These are phyloP conservation scores for Fraxinus paxiana DNA, from an alignment of 305 asterid genomes.

Conservation along the genomic window DNA sequence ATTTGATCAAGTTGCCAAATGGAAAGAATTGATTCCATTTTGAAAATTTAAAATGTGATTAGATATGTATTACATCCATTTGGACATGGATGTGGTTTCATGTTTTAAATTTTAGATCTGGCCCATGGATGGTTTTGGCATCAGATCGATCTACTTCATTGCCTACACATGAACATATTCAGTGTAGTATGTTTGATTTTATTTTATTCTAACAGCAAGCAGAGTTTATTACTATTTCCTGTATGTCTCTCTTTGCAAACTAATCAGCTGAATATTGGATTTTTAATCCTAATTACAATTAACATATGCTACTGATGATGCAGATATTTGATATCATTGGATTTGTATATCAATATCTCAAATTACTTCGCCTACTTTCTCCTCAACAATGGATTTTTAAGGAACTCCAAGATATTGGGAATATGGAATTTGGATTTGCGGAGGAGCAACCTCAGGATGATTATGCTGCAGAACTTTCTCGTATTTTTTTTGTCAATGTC, in stretches of 20 bases:
- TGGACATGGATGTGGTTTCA: neutral
- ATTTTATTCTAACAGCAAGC: neutral
- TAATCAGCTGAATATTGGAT: slow-evolving; percentile 1
- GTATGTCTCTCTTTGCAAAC: neutral
- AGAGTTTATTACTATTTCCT: neutral
- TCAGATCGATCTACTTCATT: neutral
- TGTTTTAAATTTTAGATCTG: neutral
- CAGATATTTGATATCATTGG: slow-evolving; percentile 81
- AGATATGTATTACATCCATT: neutral
- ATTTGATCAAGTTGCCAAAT: neutral
- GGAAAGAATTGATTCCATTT: neutral
- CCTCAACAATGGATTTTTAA: slow-evolving; percentile 94
- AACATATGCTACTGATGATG: slow-evolving; percentile 29
- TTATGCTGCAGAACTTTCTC: slow-evolving; percentile 95
- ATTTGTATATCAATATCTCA: slow-evolving; percentile 81
- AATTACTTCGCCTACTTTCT: slow-evolving; percentile 62
- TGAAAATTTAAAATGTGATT: neutral
- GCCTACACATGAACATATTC: slow-evolving; percentile 8
- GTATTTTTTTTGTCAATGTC: slow-evolving; percentile 34
- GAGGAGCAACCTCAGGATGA: slow-evolving; percentile 98
- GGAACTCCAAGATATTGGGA: slow-evolving; percentile 90
- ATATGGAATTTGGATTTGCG: slow-evolving; percentile 85
- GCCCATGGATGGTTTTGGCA: neutral
- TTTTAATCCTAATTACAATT: slow-evolving; percentile 8
- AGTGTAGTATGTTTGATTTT: neutral